A percentile compares a stretch with the other conserved stretches of the same genome.
These are phyloP conservation scores for Emericellopsis terricola DNA, from an alignment of 495 filamentous ascomycete species.

Conservation along the genomic window DNA sequence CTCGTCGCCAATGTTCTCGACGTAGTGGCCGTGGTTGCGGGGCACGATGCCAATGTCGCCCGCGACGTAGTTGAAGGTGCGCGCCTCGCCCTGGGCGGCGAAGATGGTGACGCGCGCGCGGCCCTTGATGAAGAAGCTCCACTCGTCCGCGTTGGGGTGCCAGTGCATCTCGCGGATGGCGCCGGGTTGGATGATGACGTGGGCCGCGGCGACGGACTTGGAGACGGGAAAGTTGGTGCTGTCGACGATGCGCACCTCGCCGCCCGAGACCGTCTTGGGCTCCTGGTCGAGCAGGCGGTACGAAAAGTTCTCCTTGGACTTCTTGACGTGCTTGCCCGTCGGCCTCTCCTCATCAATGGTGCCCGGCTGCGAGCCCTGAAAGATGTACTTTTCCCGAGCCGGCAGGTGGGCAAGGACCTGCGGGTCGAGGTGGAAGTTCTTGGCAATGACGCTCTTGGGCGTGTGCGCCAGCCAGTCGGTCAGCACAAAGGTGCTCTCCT, in stretches of 20 bases:
- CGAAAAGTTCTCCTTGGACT: conserved; percentile 39
- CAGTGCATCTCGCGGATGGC: conserved; percentile 43
- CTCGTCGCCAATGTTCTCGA: conserved; percentile 43
- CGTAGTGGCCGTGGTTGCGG: conserved; percentile 41
- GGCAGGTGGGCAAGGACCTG: conserved; percentile 41
- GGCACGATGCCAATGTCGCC: conserved; percentile 46
- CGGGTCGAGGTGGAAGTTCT: conserved; percentile 45
- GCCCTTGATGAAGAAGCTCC: conserved; percentile 34
- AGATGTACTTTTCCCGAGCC: conserved; percentile 46
- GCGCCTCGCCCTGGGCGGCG: conserved; percentile 25
- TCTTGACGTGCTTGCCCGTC: conserved; percentile 29
- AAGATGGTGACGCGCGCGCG: conserved; percentile 35
- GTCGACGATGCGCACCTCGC: conserved; percentile 43
- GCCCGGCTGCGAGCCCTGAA: conserved; percentile 37
- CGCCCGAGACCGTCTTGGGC: conserved; percentile 33
- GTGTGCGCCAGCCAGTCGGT: conserved; percentile 52
- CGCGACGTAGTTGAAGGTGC: conserved; percentile 25
- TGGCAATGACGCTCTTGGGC: conserved; percentile 39
- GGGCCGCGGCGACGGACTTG: conserved; percentile 44
- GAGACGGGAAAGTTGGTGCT: conserved; percentile 48
- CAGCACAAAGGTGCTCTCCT: conserved; percentile 51
- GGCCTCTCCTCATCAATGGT: conserved; percentile 25
- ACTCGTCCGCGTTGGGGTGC: conserved; percentile 39
- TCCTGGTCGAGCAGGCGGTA: conserved; percentile 42
- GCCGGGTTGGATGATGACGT: conserved; percentile 36